Conservation (phyloP, 371 early-diverging fungal genomes). For the Rhizopus microsporus region DNA sequence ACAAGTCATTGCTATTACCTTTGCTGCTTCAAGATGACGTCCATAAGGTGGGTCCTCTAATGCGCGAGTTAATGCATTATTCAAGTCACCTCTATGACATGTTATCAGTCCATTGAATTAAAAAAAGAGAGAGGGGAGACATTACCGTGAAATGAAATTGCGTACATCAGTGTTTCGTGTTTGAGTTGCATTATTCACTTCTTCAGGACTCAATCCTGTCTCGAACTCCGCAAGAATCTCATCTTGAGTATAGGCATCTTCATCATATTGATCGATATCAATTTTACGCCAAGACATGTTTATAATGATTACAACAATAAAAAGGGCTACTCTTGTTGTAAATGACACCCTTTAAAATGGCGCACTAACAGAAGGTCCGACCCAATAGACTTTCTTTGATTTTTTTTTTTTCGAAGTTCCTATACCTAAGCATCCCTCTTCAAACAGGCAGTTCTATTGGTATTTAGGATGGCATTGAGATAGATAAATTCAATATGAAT, state of each 20-base stretch:
- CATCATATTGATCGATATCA: slow-evolving; percentile 83
- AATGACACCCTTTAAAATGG: too few species aligned
- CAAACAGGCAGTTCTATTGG: too few species aligned
- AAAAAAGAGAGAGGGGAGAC: not conserved
- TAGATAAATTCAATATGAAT: too few species aligned
- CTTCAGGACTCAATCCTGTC: slow-evolving; percentile 43
- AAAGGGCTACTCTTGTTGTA: too few species aligned
- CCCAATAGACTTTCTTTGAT: too few species aligned
- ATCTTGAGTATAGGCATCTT: slow-evolving; percentile 73
- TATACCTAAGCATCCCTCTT: too few species aligned
- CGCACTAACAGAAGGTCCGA: too few species aligned
- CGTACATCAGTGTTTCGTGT: slow-evolving; percentile 66
- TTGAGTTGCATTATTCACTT: slow-evolving; percentile 59
- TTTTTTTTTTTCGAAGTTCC: too few species aligned
- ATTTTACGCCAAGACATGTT: slow-evolving; percentile 74
- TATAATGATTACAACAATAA: not conserved
- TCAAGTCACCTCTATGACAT: slow-evolving; percentile 62
- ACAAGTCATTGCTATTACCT: slow-evolving; percentile 48
- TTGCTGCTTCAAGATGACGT: slow-evolving; percentile 63
- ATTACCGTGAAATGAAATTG: slow-evolving; percentile 49
- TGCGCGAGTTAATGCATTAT: slow-evolving; percentile 68
- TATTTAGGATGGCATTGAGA: too few species aligned
- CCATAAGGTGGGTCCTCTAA: slow-evolving; percentile 88
- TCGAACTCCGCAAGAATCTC: slow-evolving; percentile 51
- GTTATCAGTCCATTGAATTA: not conserved